Conservation (phyloP, 352 stramenopile species). For the Pythium aphanidermatum region DNA sequence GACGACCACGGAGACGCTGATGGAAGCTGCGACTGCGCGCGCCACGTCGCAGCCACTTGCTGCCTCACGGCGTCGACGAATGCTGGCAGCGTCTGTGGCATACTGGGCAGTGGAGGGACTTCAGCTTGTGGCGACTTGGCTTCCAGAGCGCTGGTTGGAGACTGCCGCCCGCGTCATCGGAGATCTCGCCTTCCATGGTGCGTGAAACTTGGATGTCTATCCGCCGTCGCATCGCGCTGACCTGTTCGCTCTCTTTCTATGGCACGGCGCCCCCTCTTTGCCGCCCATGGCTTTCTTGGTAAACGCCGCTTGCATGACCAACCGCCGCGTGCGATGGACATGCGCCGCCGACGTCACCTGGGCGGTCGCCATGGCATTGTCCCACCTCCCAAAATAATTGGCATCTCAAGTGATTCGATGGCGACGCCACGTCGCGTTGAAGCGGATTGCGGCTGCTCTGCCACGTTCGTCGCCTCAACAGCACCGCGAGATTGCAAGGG, state of each 20-base stretch:
- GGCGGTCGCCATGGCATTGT: neutral
- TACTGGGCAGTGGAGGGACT: constrained; percentile 21
- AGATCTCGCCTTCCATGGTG: constrained; percentile 48
- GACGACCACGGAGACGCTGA: neutral
- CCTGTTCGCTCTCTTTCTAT: neutral
- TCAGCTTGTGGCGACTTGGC: constrained; percentile 24
- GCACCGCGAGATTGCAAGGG: constrained; percentile 18
- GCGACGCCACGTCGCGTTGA: constrained; percentile 31
- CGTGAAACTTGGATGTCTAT: too few relatives aligned
- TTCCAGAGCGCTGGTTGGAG: constrained; percentile 29
- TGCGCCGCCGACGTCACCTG: neutral
- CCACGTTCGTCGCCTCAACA: constrained; percentile 7
- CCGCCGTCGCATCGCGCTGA: neutral
- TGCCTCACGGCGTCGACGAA: constrained; percentile 26
- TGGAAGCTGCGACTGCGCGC: neutral
- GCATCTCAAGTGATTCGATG: constrained; percentile 37
- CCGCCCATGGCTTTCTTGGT: neutral
- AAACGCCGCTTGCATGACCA: constrained; percentile 7
- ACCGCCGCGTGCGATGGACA: constrained; percentile 1
- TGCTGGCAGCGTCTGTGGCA: constrained; percentile 43
- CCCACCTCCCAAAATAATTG: constrained; percentile 1
- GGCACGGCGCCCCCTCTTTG: too few relatives aligned
- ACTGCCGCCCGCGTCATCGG: constrained; percentile 23
- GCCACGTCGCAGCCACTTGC: constrained; percentile 12
- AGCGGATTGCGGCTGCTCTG: constrained; percentile 26